phyloP scores from a whole-genome alignment of 2,329 filamentous ascomycete genomes.

The Fusarium hostae region DNA sequence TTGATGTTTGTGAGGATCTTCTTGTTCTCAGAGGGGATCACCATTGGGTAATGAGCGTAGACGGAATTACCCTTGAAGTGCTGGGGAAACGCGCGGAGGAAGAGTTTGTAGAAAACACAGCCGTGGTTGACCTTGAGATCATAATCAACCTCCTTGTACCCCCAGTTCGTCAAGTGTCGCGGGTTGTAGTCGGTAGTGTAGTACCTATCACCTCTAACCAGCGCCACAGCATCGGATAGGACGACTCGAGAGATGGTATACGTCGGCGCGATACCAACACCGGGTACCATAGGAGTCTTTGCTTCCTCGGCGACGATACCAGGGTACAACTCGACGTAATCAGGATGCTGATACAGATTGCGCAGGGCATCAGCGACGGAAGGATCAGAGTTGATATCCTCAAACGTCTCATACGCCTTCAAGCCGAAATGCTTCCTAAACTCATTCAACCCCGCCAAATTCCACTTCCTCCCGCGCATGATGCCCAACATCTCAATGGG shows the following conservation, averaged over 20 bases:
- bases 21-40: conserved; percentile 76
- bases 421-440: conserved; percentile 86
- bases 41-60: conserved; percentile 83
- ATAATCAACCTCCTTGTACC: conserved; percentile 78
- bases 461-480: conserved; percentile 80
- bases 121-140: conserved; percentile 82
- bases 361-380: conserved; percentile 73
- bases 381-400: conserved; percentile 84
- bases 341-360: conserved; percentile 79
- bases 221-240: conserved; percentile 80
- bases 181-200: conserved; percentile 83
- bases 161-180: conserved; percentile 83
- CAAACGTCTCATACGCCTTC: conserved; percentile 79
- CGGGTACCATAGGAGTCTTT: conserved; percentile 78
- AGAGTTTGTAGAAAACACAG: conserved; percentile 86
- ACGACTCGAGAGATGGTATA: conserved; percentile 83
- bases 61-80: conserved; percentile 82
- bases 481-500: conserved; percentile 85
- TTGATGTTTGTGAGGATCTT: conserved; percentile 76
- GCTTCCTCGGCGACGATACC: conserved; percentile 80
- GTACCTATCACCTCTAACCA: conserved; percentile 81
- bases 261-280: conserved; percentile 78
- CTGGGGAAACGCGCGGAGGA: conserved; percentile 81
- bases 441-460: conserved; percentile 82
- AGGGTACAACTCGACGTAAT: conserved; percentile 83